Base-by-base conservation (phyloP, 1,139 yeast genomes). In the Taphrina deformans region DNA sequence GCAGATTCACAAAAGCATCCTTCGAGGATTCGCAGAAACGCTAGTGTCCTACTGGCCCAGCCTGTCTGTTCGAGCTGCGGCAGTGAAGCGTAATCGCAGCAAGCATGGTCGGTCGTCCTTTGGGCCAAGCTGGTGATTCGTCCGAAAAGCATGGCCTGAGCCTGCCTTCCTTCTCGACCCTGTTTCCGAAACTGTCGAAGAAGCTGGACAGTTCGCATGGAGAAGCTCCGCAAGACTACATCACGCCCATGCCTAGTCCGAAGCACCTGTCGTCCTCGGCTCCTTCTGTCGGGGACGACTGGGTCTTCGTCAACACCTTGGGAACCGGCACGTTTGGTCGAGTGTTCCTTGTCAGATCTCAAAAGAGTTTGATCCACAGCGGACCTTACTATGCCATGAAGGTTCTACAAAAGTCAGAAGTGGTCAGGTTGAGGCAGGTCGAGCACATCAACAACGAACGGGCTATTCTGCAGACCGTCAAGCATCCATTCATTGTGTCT, bases 361-460 rank as follows among this genome's bases (percentile, higher is more conserved):
- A 61, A 18, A 14, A 21, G 6, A 18, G 29, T 9, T 18, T 10
- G 10, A 18, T 10, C 29, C 33, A 21, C 23, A 26, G 48, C 6
- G 52, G 50, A 46, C 50, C 50, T 3, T 61, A 51, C 31, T 55
- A 31, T 75, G 99, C 99, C 3, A 80, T 93, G 74, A 93, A 93
- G 75, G 91, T 97, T 0, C 85, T 93, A 69, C 82, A 98, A 71
- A 93, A 93, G 75, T 91, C 96, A 27, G 96, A 93, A 74, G 90
- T 93, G 71, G 96, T 93, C 33, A 88, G 96, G 23, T 84, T 96
- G 73, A 85, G 90, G 78, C 98, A 93, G 77, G 97, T 93, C 27
- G 90, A 93, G 10, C 99, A 93, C 76, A 93, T 98, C 0, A 78
- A 93, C 65, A 98, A 98, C 0, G 99, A 93, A 77, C 83, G 97